phyloP scores from a whole-genome alignment of 2,329 filamentous ascomycete species.

The Penicillium sp. region DNA sequence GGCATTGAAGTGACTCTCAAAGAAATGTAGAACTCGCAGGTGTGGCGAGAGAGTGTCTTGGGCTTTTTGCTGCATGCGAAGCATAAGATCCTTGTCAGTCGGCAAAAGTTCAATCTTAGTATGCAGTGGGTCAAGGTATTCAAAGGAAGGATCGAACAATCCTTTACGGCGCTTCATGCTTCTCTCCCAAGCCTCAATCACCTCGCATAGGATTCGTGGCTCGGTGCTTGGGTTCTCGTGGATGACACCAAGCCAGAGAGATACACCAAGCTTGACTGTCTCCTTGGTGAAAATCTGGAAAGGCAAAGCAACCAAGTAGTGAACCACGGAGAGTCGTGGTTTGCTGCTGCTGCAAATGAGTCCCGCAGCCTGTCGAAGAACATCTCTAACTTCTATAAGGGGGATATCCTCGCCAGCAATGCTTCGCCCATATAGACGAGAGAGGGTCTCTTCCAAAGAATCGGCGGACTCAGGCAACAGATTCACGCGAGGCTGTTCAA shows the following conservation, averaged over 20 bases:
- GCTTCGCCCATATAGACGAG: constrained; percentile 63
- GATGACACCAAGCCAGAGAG: constrained; percentile 91
- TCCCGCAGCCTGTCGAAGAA: constrained; percentile 73
- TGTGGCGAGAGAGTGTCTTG: constrained; percentile 82
- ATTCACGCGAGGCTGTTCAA: constrained; percentile 4
- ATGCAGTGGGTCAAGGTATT: constrained; percentile 78
- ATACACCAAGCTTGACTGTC: constrained; percentile 89
- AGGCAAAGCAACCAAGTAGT: constrained; percentile 83
- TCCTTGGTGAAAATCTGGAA: constrained; percentile 90
- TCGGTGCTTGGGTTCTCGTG: constrained; percentile 89
- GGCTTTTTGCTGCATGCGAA: constrained; percentile 66
- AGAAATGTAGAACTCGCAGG: constrained; percentile 73
- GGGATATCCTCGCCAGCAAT: constrained; percentile 60
- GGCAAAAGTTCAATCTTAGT: constrained; percentile 86
- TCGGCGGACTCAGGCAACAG: constrained; percentile 26
- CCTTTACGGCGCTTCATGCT: constrained; percentile 70
- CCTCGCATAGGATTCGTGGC: constrained; percentile 72
- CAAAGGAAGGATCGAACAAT: constrained; percentile 66
- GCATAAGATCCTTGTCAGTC: constrained; percentile 66
- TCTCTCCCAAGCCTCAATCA: constrained; percentile 82
- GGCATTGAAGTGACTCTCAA: constrained; percentile 90
- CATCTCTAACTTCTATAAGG: constrained; percentile 66
- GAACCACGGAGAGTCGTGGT: constrained; percentile 69
- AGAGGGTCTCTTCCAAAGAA: constrained; percentile 52
- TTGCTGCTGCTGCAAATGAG: constrained; percentile 69